These are phyloP conservation scores for Boletus semigastroideus DNA, from an alignment of 1,284 basidiomycete species.

Conservation along the genomic window DNA sequence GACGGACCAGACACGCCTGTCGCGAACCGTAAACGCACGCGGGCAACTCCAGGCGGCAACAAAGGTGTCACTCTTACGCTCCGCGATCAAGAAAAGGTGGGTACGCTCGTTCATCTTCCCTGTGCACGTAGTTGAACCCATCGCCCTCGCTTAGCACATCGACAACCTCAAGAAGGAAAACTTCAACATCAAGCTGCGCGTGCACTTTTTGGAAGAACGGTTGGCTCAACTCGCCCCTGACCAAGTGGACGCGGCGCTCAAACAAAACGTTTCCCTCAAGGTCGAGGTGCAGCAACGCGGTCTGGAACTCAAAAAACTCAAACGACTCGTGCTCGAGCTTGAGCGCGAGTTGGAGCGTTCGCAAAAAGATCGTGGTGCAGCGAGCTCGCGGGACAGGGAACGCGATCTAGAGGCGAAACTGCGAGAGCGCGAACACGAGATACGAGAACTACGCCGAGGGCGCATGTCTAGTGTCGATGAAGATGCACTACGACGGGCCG, in stretches of 20 bases:
- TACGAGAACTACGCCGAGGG: constrained; percentile 59
- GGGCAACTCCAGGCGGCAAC: constrained; percentile 42
- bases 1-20: constrained; percentile 52
- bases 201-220: constrained; percentile 91
- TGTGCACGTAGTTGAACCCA: not conserved
- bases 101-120: not conserved
- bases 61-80: constrained; percentile 78
- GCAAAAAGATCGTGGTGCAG: constrained; percentile 53
- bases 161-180: constrained; percentile 94
- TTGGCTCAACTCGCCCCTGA: constrained; percentile 87
- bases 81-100: constrained; percentile 92
- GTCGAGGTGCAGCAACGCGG: constrained; percentile 89
- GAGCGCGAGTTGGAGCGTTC: constrained; percentile 75
- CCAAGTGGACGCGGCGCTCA: constrained; percentile 86
- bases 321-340: constrained; percentile 83
- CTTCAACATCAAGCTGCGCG: constrained; percentile 91
- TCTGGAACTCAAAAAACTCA: constrained; percentile 91
- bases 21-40: constrained; percentile 42
- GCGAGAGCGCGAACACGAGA: constrained; percentile 66
- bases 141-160: constrained; percentile 63
- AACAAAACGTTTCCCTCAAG: constrained; percentile 93
- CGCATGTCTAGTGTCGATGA: constrained; percentile 43
- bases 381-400: constrained; percentile 55
- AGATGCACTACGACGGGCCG: constrained; percentile 51
- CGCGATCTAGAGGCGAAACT: constrained; percentile 69